phyloP scores from a whole-genome alignment of 495 filamentous ascomycete genomes.

The Aspergillus bridgeri region DNA sequence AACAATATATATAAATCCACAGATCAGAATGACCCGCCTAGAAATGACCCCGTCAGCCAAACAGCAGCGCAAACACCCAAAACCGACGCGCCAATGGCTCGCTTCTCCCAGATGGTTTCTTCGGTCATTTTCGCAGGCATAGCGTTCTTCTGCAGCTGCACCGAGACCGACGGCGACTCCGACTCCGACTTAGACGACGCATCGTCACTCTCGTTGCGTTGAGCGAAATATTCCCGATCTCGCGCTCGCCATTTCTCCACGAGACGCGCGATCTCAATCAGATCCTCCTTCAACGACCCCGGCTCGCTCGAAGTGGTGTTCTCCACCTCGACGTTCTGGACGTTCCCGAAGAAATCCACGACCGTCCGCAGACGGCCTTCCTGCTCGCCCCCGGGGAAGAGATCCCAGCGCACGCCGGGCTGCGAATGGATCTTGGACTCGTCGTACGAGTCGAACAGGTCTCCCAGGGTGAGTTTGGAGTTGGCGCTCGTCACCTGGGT shows the following conservation, averaged over 20 bases:
- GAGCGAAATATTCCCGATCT: slow-evolving; percentile 31
- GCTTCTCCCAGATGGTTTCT: slow-evolving; percentile 67
- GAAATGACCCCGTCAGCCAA: slow-evolving; percentile 59
- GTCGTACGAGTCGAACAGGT: slow-evolving; percentile 94
- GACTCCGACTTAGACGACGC: background rate
- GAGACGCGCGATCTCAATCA: slow-evolving; percentile 62
- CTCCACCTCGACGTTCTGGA: slow-evolving; percentile 93
- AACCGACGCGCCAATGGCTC: slow-evolving; percentile 59
- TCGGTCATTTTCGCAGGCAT: slow-evolving; percentile 62
- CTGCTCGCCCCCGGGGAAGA: slow-evolving; percentile 77
- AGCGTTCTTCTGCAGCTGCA: slow-evolving; percentile 33
- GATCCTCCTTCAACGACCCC: slow-evolving; percentile 66
- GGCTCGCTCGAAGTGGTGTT: slow-evolving; percentile 49
- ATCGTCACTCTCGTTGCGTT: slow-evolving; percentile 28
- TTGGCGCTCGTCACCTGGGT: slow-evolving; percentile 77
- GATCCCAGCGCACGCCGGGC: slow-evolving; percentile 89
- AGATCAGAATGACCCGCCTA: slow-evolving; percentile 29
- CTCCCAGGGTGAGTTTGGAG: slow-evolving; percentile 82
- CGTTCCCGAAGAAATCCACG: slow-evolving; percentile 98
- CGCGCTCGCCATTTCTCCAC: slow-evolving; percentile 46
- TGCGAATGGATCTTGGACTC: slow-evolving; percentile 89
- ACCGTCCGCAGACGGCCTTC: slow-evolving; percentile 72
- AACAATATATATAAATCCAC: background rate
- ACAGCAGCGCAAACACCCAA: slow-evolving; percentile 63
- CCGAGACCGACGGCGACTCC: slow-evolving; percentile 18